phyloP scores from a whole-genome alignment of 371 early-diverging fungal genomes.

The Aphelidium insulamus region DNA sequence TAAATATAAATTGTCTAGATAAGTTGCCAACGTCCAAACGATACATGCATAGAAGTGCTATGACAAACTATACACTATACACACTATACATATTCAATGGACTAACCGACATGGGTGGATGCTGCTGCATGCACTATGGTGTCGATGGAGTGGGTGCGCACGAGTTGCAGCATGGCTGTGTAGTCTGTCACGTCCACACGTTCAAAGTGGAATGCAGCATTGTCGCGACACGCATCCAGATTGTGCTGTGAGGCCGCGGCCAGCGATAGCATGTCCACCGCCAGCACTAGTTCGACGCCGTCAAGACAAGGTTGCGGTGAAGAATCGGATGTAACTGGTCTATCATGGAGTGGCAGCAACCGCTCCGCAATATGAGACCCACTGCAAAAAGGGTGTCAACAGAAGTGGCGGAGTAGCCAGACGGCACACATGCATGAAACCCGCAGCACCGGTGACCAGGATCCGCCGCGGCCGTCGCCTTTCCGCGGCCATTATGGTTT shows the following conservation, averaged over 20 bases:
- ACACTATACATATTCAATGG: neutral
- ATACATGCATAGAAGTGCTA: too few species aligned
- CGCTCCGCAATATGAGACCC: neutral
- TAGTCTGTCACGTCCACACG: too few species aligned
- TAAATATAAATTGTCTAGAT: neutral
- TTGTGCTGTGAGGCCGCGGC: conserved; percentile 2
- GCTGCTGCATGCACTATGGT: conserved; percentile 64
- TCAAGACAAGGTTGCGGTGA: neutral
- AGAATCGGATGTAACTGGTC: too few species aligned
- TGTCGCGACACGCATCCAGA: conserved; percentile 30
- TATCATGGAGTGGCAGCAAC: too few species aligned
- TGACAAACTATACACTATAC: too few species aligned
- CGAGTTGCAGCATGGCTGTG: conserved; percentile 34
- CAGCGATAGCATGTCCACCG: neutral
- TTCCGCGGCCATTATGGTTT: too few species aligned
- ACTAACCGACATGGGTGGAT: conserved; percentile 44
- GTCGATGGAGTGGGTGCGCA: conserved; percentile 45
- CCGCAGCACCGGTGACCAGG: conserved; percentile 68
- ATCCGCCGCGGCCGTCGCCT: too few species aligned
- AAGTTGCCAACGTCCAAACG: too few species aligned
- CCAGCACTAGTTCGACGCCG: neutral
- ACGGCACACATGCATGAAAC: conserved; percentile 43
- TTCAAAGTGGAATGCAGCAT: conserved; percentile 39
- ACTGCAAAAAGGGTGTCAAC: neutral
- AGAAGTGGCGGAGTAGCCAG: neutral